Evolutionary conservation across 352 stramenopile species (phyloP).

Genomic region (Globisporangium heterothallicum): DNA sequence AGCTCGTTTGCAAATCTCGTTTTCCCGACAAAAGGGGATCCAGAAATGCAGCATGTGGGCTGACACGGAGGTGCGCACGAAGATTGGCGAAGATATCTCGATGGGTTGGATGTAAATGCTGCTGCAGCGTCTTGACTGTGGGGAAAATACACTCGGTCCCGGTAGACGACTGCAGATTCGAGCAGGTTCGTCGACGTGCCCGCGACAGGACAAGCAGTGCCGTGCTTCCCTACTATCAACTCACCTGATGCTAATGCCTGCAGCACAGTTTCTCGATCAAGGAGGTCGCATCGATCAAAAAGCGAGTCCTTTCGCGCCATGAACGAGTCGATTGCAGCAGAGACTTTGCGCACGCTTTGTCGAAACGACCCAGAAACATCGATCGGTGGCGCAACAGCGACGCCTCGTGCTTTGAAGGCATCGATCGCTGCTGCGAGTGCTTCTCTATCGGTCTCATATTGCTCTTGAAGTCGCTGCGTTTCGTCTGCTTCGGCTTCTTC

Average conservation of each 20-base stretch:
- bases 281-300: conserved; percentile 40
- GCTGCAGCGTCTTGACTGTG: conserved; percentile 13
- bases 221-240: conserved; percentile 48
- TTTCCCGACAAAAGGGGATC: conserved; percentile 11
- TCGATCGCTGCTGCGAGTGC: conserved; percentile 28
- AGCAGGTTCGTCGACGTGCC: conserved; percentile 9
- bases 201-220: conserved; percentile 33
- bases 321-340: conserved; percentile 21
- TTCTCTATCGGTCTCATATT: conserved; percentile 38
- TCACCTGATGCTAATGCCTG: conserved; percentile 34
- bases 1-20: conserved; percentile 12
- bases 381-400: conserved; percentile 24
- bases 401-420: conserved; percentile 26
- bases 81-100: conserved; percentile 1
- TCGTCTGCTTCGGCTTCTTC: conserved; percentile 40
- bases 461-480: conserved; percentile 32
- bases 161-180: conserved; percentile 26
- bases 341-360: conserved; percentile 29
- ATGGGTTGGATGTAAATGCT: conserved; percentile 18
- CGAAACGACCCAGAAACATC: conserved; percentile 22
- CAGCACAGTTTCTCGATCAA: conserved; percentile 4
- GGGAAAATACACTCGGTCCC: conserved; percentile 61
- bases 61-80: not conserved
- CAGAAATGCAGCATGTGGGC: conserved; percentile 14
- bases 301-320: conserved; percentile 32